phyloP scores from a whole-genome alignment of 164 flowering plant genomes.

The Magnolia kwangsiensis region DNA sequence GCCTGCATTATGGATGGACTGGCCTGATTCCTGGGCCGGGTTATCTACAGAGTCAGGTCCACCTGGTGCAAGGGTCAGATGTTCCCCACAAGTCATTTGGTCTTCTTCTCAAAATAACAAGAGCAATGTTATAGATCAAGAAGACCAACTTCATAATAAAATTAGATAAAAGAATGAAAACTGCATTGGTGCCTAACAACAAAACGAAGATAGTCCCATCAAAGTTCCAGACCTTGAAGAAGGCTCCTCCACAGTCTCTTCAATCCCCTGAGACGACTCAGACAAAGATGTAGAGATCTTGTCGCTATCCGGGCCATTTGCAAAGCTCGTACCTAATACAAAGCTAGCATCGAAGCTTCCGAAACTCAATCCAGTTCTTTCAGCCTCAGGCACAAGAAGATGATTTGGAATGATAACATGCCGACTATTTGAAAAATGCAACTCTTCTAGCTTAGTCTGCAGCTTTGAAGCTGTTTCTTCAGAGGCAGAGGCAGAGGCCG shows the following conservation, averaged over 20 bases:
- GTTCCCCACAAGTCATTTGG: too few relatives aligned
- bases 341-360: constrained; percentile 84
- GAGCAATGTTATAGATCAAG: too few relatives aligned
- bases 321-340: constrained; percentile 33
- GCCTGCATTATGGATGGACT: too few relatives aligned
- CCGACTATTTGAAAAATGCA: constrained; percentile 46
- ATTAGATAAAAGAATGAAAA: not conserved
- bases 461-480: constrained; percentile 42
- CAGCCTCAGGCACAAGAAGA: constrained; percentile 83
- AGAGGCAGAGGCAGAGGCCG: constrained; percentile 29
- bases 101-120: too few relatives aligned
- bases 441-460: constrained; percentile 55
- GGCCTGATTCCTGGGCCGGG: too few relatives aligned
- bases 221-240: constrained; percentile 42
- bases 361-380: constrained; percentile 68
- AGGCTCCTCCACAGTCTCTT: constrained; percentile 51
- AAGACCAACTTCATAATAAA: not conserved
- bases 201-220: not conserved
- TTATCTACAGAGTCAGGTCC: too few relatives aligned
- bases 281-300: constrained; percentile 48
- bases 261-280: constrained; percentile 55
- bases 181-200: not conserved
- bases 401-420: constrained; percentile 86
- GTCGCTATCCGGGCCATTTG: constrained; percentile 40
- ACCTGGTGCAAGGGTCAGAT: too few relatives aligned